Percentiles rank a stretch among this genome's conserved stretches.
Evolutionary conservation across 2,329 filamentous ascomycete genomes (phyloP).

Genomic region (Fusarium paranaense): DNA sequence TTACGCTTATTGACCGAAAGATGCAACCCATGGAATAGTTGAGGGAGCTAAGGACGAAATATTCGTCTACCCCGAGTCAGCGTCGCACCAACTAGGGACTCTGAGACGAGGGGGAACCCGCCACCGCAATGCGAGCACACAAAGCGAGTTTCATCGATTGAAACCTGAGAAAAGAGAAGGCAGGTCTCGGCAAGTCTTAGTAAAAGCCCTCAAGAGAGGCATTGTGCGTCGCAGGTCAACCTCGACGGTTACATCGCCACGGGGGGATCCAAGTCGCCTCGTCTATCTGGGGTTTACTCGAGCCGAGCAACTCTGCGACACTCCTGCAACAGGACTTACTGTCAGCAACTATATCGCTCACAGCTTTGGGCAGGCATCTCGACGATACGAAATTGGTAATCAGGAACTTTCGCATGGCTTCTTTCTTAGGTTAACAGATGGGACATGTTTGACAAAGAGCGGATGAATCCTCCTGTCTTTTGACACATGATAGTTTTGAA

Average conservation of each 20-base stretch:
- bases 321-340: conserved; percentile 23
- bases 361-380: not conserved
- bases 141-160: conserved; percentile 15
- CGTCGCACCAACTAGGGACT: conserved; percentile 10
- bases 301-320: conserved; percentile 22
- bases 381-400: not conserved
- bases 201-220: conserved; percentile 6
- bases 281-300: conserved; percentile 20
- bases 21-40: not conserved
- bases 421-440: not conserved
- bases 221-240: conserved; percentile 23
- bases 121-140: not conserved
- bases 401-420: not conserved
- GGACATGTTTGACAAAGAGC: not conserved
- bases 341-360: conserved; percentile 1
- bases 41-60: not conserved
- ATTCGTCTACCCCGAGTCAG: conserved; percentile 10
- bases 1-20: not conserved
- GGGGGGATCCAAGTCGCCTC: conserved; percentile 8
- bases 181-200: conserved; percentile 1
- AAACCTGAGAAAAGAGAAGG: conserved; percentile 11
- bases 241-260: conserved; percentile 27
- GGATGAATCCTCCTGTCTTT: not conserved
- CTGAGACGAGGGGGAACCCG: conserved; percentile 20
- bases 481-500: not conserved